Percentiles rank a stretch among this genome's conserved stretches.
phyloP scores from a whole-genome alignment of 1,284 basidiomycete species.

The Malassezia pachydermatis region DNA sequence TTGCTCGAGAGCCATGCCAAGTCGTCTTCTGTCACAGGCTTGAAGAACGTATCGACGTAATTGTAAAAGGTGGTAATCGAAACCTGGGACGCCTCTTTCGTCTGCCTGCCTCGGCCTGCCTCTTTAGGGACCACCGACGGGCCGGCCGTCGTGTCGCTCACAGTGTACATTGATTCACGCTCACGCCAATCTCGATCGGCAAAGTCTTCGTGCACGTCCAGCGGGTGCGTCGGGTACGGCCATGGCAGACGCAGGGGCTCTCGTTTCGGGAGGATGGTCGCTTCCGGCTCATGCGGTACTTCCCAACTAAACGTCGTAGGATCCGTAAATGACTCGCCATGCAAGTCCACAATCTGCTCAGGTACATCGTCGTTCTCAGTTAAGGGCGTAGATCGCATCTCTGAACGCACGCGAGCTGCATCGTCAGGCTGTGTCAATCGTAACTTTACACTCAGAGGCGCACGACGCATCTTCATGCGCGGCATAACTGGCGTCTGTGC shows the following conservation, averaged over 20 bases:
- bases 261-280: constrained; percentile 24
- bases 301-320: constrained; percentile 17
- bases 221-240: constrained; percentile 34
- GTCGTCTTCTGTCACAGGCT: constrained; percentile 46
- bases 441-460: constrained; percentile 8
- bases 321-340: constrained; percentile 11
- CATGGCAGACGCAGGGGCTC: constrained; percentile 23
- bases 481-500: background rate
- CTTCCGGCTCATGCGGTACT: background rate
- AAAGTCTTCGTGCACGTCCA: constrained; percentile 41
- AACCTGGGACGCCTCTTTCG: constrained; percentile 35
- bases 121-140: background rate
- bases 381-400: background rate
- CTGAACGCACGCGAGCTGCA: background rate
- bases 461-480: background rate
- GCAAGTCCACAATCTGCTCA: background rate
- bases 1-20: constrained; percentile 46
- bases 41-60: constrained; percentile 43
- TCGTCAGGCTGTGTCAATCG: background rate
- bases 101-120: constrained; percentile 6
- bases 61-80: constrained; percentile 41
- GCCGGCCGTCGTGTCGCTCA: background rate
- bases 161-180: constrained; percentile 21
- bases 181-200: constrained; percentile 40
- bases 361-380: background rate